These are phyloP conservation scores for Podospora conica DNA, from an alignment of 495 filamentous ascomycete genomes.

Conservation along the genomic window DNA sequence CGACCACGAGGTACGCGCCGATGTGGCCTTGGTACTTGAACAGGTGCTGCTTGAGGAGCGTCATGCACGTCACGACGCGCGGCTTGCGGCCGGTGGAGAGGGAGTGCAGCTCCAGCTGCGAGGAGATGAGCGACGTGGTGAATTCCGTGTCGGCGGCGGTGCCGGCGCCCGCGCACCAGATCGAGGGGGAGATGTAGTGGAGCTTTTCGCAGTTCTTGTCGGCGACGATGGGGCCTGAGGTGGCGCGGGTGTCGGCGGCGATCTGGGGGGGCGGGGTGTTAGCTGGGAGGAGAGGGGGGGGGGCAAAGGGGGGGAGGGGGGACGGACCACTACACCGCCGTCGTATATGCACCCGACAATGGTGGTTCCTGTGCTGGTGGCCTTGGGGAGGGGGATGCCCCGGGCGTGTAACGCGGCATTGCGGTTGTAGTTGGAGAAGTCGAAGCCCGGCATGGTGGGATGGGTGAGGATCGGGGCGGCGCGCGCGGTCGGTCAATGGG, in stretches of 20 bases:
- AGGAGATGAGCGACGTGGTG: conserved; percentile 96
- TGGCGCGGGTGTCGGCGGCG: conserved; percentile 96
- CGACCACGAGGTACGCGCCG: conserved; percentile 95
- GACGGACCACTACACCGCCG: conserved; percentile 84
- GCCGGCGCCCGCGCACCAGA: conserved; percentile 98
- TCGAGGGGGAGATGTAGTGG: conserved; percentile 97
- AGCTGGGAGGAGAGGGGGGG: not conserved
- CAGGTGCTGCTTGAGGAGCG: conserved; percentile 97
- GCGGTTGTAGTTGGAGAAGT: conserved; percentile 99
- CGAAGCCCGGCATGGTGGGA: conserved; percentile 88
- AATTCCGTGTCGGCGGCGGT: conserved; percentile 99
- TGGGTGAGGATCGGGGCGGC: not conserved
- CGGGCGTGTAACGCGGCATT: conserved; percentile 91
- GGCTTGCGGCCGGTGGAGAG: conserved; percentile 93
- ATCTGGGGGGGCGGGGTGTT: conserved; percentile 48
- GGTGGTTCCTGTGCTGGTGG: conserved; percentile 97
- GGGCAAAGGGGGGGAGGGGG: not conserved
- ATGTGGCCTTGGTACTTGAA: conserved; percentile 98
- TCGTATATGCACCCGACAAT: conserved; percentile 98
- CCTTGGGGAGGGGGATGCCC: conserved; percentile 91
- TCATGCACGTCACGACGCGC: conserved; percentile 98
- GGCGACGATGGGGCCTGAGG: conserved; percentile 94
- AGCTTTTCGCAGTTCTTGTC: conserved; percentile 99
- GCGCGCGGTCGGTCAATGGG: conserved; percentile 1
- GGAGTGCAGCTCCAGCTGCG: conserved; percentile 93